Percentiles rank a stretch among this genome's conserved stretches.
Conservation (phyloP, 495 filamentous ascomycete species). For the Aspergillus biplanus region DNA sequence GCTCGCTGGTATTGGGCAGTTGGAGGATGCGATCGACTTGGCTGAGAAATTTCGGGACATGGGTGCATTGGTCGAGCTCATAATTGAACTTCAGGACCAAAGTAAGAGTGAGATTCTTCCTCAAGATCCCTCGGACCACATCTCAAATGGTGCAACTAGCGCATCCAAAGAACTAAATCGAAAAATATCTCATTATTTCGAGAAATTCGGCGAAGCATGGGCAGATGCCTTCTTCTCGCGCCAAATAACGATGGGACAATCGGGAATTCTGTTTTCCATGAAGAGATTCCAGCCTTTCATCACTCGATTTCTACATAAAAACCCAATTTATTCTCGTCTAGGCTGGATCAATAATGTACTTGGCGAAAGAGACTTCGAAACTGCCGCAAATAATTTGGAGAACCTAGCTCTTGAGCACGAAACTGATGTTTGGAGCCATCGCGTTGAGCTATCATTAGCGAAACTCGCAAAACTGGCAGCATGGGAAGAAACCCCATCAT, state of each 20-base stretch:
- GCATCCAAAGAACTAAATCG: constrained; percentile 42
- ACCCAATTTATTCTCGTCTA: constrained; percentile 71
- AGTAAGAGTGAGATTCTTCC: constrained; percentile 29
- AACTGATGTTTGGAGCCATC: constrained; percentile 82
- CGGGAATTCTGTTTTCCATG: constrained; percentile 66
- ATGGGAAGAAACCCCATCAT: constrained; percentile 35
- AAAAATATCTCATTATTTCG: constrained; percentile 65
- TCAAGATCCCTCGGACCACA: constrained; percentile 14
- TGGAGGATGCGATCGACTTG: constrained; percentile 68
- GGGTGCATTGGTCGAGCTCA: constrained; percentile 66
- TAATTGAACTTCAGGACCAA: constrained; percentile 53
- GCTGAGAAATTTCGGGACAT: constrained; percentile 76
- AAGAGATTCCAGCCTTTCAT: constrained; percentile 66
- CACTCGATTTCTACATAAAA: constrained; percentile 73
- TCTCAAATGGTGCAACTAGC: constrained; percentile 21
- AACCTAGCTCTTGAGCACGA: constrained; percentile 67
- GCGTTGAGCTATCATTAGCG: constrained; percentile 84
- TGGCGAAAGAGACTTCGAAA: constrained; percentile 69
- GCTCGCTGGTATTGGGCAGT: constrained; percentile 69
- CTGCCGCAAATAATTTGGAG: constrained; percentile 68
- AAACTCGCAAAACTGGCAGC: constrained; percentile 78
- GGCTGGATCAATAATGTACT: constrained; percentile 93
- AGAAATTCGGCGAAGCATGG: constrained; percentile 73
- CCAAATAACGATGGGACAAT: constrained; percentile 65
- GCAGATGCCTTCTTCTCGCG: constrained; percentile 79